These are phyloP conservation scores for Fusarium goolgardi DNA, from an alignment of 2,329 filamentous ascomycete species.

Conservation along the genomic window DNA sequence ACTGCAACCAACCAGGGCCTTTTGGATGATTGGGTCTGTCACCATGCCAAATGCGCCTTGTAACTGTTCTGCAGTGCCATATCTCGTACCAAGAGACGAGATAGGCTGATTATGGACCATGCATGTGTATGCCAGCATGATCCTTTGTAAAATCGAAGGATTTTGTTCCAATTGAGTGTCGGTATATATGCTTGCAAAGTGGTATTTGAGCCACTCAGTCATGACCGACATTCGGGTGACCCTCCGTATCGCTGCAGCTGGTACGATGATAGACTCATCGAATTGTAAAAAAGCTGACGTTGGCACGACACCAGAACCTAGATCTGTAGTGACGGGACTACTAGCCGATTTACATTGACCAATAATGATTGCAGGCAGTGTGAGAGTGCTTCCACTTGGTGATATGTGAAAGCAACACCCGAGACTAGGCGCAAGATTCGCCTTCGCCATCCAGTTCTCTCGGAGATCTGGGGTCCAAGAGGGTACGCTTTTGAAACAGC, in stretches of 20 bases:
- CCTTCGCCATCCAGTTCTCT: conserved; percentile 14
- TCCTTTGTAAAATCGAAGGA: not conserved
- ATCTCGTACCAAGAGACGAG: not conserved
- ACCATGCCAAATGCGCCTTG: conserved; percentile 1
- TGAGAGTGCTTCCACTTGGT: rapidly evolving
- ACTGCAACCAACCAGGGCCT: not conserved
- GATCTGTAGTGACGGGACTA: rapidly evolving
- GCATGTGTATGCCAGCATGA: conserved; percentile 22
- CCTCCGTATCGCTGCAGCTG: not conserved
- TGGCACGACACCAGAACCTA: rapidly evolving
- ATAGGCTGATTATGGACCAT: conserved; percentile 8
- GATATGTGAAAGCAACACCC: not conserved
- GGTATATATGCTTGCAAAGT: conserved; percentile 16
- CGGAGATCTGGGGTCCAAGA: conserved; percentile 26
- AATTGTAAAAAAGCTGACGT: not conserved
- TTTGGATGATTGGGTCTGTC: not conserved
- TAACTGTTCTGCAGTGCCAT: not conserved
- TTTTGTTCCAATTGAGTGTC: not conserved
- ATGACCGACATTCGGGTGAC: not conserved
- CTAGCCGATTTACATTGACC: conserved; percentile 5
- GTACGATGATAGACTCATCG: not conserved
- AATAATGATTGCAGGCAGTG: not conserved
- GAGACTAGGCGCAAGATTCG: not conserved
- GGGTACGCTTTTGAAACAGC: rapidly evolving
- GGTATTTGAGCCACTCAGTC: conserved; percentile 3